phyloP scores from a whole-genome alignment of 2,329 filamentous ascomycete genomes.

The Diaporthe velutina region DNA sequence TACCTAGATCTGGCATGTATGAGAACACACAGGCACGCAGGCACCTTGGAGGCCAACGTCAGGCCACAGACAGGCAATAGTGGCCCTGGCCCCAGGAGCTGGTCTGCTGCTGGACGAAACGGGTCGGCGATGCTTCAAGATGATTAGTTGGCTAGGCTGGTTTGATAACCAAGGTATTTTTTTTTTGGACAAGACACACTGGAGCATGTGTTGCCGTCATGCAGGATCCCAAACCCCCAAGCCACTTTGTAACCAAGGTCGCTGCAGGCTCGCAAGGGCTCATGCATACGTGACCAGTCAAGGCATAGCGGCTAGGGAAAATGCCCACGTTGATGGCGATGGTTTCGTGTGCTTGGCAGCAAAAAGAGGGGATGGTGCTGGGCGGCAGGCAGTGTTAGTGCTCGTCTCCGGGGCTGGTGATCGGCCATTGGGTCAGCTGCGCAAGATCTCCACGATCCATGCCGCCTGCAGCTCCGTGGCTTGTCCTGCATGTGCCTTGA shows the following conservation, averaged over 20 bases:
- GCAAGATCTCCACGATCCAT: conserved; percentile 36
- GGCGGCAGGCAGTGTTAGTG: conserved; percentile 32
- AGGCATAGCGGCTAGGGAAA: conserved; percentile 34
- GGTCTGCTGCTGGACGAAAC: conserved; percentile 27
- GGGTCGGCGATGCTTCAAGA: conserved; percentile 13
- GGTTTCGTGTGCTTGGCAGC: conserved; percentile 18
- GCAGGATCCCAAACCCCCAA: conserved; percentile 31
- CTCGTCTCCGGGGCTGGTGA: conserved; percentile 30
- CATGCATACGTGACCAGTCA: conserved; percentile 33
- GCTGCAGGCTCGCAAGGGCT: conserved; percentile 31
- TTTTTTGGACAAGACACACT: background rate
- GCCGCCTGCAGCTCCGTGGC: conserved; percentile 35
- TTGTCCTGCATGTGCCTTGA: conserved; percentile 37
- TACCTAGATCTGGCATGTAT: background rate
- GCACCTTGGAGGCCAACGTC: conserved; percentile 1
- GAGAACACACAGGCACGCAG: background rate
- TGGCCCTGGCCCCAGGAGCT: conserved; percentile 11
- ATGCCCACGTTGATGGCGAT: conserved; percentile 28
- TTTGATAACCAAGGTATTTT: background rate
- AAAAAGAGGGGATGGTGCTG: conserved; percentile 15
- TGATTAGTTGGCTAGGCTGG: conserved; percentile 1
- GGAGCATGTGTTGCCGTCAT: conserved; percentile 27
- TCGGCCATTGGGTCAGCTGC: conserved; percentile 37
- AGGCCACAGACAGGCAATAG: background rate
- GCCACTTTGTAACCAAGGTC: conserved; percentile 14